Evolutionary conservation across 2,329 filamentous ascomycete species (phyloP), one percentile per base, ranked within the genome.

Genomic region (Trichoderma guizhouense): DNA sequence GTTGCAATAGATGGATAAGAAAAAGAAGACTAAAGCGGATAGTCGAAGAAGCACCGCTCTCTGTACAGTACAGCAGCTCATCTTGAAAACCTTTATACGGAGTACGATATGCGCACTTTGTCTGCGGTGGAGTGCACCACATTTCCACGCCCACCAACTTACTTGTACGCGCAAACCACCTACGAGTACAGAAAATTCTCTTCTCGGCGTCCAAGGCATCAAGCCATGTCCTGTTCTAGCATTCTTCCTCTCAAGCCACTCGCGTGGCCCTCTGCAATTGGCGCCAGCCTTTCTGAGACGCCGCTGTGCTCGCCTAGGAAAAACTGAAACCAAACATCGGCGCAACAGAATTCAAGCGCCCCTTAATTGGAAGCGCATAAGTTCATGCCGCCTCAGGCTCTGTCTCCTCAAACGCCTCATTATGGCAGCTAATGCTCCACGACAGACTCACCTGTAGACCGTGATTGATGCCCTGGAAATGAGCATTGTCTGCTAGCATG

Each of bases 201-300:
- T 24, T 32, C 43, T 4, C 28, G 9, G 43, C 47, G 34, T 39
- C 51, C 32, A n/a, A 28, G 9, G 28, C 21, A 34, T 18, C 6
- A 26, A 66, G 63, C 63, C 63, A 66, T 36, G 43, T 55, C 64
- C 28, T 60, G 18, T 69, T 69, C 66, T 53, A 51, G 21, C 39
- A 34, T 24, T n/a, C n/a, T 24, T 62, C 67, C 39, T 53, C 39
- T 24, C 57, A 69, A 62, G 67, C 67, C 67, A 69, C 67, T 53
- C 43, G 67, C 67, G 67, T 69, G 67, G 67, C 28, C 67, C 21
- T 30, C 47, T n/a, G 39, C 67, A 69, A 53, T 61, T 60, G 67
- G 67, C 67, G 67, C 53, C 67, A 61, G 57, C 55, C 57, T 69
- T 28, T 30, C 34, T 69, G 67, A 69, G 67, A 69, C 66, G 24